Evolutionary conservation across 2,329 filamentous ascomycete genomes (phyloP), one percentile per base, ranked within the genome.

Genomic region (Exophiala dermatitidis): DNA sequence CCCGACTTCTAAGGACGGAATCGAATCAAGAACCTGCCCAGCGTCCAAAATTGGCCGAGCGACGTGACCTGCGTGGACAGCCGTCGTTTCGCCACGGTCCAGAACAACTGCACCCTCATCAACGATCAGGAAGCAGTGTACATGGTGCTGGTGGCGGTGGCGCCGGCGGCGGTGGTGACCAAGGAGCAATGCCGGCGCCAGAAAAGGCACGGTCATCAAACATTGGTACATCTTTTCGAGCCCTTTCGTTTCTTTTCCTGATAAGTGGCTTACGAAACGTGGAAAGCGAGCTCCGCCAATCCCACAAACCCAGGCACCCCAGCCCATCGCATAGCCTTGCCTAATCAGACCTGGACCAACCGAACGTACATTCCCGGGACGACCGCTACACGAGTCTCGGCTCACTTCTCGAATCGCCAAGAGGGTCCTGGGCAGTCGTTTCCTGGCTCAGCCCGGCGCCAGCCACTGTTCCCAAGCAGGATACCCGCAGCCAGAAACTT

Each of bases 91-190:
- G 60, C 19, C 63, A 64, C 5, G 67, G 67, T 1, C 63, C 68
- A 1, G 69, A 72, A 38, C 67, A 67, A 48, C 57, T 72, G 1
- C 68, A 71, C 60, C 64, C 65, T 29, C 64, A 71, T 53, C 70
- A 72, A 47, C 36, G 52, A 34, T 55, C 56, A 29, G 53, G 56
- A 30, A 56, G 48, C 43, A 58, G 55, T 46, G 50, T 46, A 9
- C 10, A 46, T 26, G 50, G 19, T 19, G 19, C 19, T 19, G 19
- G 19, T 19, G 19, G 19, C 19, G 19, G 19, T 19, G 19, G 19
- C 19, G 19, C 19, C 19, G 19, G 19, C 19, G 19, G 19, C 19
- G 19, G 50, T 4, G 40, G 50, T 33, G 43, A 50, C 19, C 48
- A 54, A 10, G 43, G 29, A 5, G 43, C 29, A 9, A 54, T 58